phyloP scores from a whole-genome alignment of 2,329 filamentous ascomycete species.

The Lachnellula arida region DNA sequence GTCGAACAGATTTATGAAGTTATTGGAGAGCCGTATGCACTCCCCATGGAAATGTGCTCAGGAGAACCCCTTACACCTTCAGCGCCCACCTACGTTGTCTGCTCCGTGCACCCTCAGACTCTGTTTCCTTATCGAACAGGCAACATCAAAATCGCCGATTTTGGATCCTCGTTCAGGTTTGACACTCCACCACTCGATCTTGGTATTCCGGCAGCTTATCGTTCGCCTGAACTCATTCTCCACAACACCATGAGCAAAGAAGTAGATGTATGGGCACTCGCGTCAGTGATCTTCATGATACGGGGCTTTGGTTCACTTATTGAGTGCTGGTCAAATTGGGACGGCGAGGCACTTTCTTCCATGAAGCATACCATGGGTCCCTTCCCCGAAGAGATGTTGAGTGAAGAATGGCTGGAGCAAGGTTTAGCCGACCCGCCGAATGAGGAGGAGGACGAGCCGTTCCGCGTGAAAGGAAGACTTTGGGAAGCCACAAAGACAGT shows the following conservation, averaged over 20 bases:
- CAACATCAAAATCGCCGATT: conserved; percentile 10
- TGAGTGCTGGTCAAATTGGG: not conserved
- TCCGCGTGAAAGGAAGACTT: not conserved
- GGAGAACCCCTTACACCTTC: not conserved
- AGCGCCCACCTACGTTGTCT: not conserved
- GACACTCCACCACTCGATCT: not conserved
- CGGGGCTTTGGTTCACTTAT: not conserved
- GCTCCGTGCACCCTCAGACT: not conserved
- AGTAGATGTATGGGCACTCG: conserved; percentile 2
- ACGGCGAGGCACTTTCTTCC: not conserved
- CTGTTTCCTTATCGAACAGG: conserved; percentile 3
- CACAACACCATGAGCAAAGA: not conserved
- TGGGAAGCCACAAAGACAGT: not conserved
- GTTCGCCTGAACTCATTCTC: not conserved
- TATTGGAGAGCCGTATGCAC: not conserved
- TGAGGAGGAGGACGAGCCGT: not conserved
- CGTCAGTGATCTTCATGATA: conserved; percentile 1
- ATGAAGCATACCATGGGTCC: not conserved
- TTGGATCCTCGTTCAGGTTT: conserved; percentile 1
- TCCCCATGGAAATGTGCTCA: not conserved
- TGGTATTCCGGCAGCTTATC: not conserved
- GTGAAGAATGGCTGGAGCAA: not conserved
- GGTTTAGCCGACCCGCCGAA: not conserved
- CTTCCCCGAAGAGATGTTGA: not conserved
- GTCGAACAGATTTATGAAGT: not conserved